Evolutionary conservation across 2,329 filamentous ascomycete species (phyloP), one percentile per base, ranked within the genome.

Genomic region (Clarireedia hainanense): DNA sequence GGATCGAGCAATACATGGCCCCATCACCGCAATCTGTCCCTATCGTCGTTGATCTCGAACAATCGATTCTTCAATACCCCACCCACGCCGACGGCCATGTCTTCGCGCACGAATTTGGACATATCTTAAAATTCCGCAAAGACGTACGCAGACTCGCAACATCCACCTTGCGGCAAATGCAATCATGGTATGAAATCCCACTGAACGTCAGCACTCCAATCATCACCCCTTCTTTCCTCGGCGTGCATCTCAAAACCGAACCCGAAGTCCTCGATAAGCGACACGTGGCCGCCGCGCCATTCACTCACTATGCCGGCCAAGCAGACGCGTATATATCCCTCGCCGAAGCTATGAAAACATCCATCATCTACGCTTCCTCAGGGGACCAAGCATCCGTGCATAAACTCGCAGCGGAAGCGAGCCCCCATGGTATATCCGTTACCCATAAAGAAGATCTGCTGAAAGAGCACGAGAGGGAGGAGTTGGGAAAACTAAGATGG

Each of bases 361-460:
- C 62, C 0, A 51, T 75, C 12, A 69, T 74, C 1, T 79, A 75
- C 62, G 69, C 76, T 12, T 74, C 74, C 10, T 74, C 73, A 1
- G 74, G 74, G 10, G 72, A 73, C 17, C 63, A 64, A 2, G 51
- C 63, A 9, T 69, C 76, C 49, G 65, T 74, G 6, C 62, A 65
- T 1, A 59, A 60, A 6, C 74, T 80, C 56, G 59, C 61, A 2
- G 52, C 61, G 4, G 70, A 72, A 55, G 74, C 73, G 3, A 67
- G 68, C 10, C 57, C 66, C 5, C 50, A 57, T 47, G 64, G 68
- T 30, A 62, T 76, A 12, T 70, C 64, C 17, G 72, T 78, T 1
- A 71, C 75, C 2, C 68, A 69, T 34, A 78, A 77, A 63, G 60
- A 67, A 12, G 71, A 75, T 47, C 60, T 79, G 1, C 67, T 79